phyloP scores from a whole-genome alignment of 2,329 filamentous ascomycete genomes.

The Fusarium compactum region DNA sequence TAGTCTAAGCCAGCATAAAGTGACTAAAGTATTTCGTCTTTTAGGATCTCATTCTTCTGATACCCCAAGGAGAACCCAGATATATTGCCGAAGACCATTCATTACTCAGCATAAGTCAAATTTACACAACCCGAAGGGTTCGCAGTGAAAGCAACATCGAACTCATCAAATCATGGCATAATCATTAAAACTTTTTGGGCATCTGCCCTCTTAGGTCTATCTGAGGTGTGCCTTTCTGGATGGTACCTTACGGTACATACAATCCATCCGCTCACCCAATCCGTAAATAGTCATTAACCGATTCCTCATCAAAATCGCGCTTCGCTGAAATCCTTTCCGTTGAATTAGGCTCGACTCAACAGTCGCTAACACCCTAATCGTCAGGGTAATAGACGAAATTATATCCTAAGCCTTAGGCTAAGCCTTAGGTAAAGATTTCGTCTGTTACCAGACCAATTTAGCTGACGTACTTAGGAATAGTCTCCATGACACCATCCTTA shows the following conservation, averaged over 20 bases:
- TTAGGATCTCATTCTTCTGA: too few relatives aligned
- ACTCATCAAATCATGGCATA: constrained; percentile 30
- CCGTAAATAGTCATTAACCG: constrained; percentile 28
- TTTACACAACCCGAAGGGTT: too few relatives aligned
- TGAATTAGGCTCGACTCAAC: constrained; percentile 4
- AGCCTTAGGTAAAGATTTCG: too few relatives aligned
- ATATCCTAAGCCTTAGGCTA: neutral
- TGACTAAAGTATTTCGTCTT: too few relatives aligned
- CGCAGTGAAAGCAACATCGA: too few relatives aligned
- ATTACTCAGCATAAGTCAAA: too few relatives aligned
- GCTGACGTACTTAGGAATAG: constrained; percentile 61
- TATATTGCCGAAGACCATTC: too few relatives aligned
- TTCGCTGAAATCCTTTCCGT: constrained; percentile 21
- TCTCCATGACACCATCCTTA: constrained; percentile 62
- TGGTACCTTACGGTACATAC: neutral
- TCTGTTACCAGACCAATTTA: too few relatives aligned
- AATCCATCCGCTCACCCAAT: neutral
- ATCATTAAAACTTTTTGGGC: constrained; percentile 38
- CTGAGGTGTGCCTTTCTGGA: constrained; percentile 16
- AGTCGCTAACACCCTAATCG: neutral
- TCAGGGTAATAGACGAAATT: neutral
- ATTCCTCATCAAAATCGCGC: constrained; percentile 17
- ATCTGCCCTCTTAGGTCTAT: constrained; percentile 23
- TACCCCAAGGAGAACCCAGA: too few relatives aligned
- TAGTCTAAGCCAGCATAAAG: too few relatives aligned